Evolutionary conservation across 768 basidiomycete genomes (phyloP).

Genomic region (Erythrobasidium yunnanense): DNA sequence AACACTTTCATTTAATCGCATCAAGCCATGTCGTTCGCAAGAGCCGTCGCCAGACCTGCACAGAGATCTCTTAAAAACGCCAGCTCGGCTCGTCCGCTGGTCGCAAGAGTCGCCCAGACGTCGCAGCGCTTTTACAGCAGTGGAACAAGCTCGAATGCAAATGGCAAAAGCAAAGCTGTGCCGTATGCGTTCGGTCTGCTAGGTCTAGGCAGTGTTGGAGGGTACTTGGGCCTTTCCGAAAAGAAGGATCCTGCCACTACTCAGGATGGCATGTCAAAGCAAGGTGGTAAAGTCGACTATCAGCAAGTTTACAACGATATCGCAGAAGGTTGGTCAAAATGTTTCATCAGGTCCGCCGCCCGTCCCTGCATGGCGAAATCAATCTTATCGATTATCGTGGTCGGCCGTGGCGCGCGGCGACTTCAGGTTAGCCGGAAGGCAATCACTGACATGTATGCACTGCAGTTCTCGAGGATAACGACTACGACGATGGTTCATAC

Average conservation of each 20-base stretch:
- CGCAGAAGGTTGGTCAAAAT: slow-evolving; percentile 60
- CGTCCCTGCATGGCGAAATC: neutral
- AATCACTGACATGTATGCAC: neutral
- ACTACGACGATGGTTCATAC: slow-evolving; percentile 87
- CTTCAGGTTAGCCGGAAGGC: too few species aligned
- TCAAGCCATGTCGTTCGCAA: slow-evolving; percentile 10
- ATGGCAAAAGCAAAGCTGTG: neutral
- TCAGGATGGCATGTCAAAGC: slow-evolving; percentile 24
- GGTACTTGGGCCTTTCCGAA: slow-evolving; percentile 7
- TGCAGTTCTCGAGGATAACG: slow-evolving; percentile 42
- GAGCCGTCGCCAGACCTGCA: slow-evolving; percentile 8
- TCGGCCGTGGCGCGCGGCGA: neutral
- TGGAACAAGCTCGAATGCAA: neutral
- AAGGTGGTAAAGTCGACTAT: slow-evolving; percentile 11
- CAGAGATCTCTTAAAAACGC: neutral
- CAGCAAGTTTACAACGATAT: slow-evolving; percentile 70
- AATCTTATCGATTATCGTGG: neutral
- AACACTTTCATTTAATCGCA: neutral
- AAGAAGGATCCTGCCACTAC: slow-evolving; percentile 21
- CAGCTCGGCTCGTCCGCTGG: neutral
- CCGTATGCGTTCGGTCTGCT: slow-evolving; percentile 11
- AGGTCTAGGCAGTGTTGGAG: slow-evolving; percentile 5
- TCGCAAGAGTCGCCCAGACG: too few species aligned
- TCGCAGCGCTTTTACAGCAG: slow-evolving; percentile 11
- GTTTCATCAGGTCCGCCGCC: neutral